These are phyloP conservation scores for Alloascoidea africana DNA, from an alignment of 805 yeast species.

Conservation along the genomic window DNA sequence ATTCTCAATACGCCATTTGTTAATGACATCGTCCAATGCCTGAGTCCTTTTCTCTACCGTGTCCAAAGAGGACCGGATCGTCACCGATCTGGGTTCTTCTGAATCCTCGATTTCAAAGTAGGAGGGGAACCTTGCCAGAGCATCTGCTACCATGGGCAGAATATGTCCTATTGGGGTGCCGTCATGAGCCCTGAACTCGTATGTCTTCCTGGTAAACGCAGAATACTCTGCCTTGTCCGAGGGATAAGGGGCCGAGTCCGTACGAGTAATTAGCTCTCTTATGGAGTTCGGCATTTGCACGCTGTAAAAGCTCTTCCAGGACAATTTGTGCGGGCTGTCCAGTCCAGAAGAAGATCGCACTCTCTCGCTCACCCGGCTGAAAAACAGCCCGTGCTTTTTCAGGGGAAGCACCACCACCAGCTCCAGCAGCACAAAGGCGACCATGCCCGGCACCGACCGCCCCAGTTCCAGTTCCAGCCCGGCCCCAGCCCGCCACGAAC, in stretches of 20 bases:
- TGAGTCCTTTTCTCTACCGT: constrained; percentile 25
- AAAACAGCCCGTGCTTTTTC: too few species aligned
- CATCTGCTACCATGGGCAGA: constrained; percentile 11
- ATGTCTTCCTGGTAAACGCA: constrained; percentile 5
- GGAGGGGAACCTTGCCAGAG: constrained; percentile 7
- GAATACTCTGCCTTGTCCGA: constrained; percentile 2
- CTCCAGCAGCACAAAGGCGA: too few species aligned
- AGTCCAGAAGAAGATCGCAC: too few species aligned
- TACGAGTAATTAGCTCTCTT: constrained; percentile 7
- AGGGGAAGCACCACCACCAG: too few species aligned
- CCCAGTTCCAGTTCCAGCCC: too few species aligned
- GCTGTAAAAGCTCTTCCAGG: too few species aligned
- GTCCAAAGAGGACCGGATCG: constrained; percentile 17
- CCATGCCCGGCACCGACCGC: too few species aligned
- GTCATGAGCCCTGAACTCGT: constrained; percentile 13
- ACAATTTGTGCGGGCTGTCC: too few species aligned
- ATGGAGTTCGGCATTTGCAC: too few species aligned
- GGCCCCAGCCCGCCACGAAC: too few species aligned
- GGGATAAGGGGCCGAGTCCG: constrained; percentile 8
- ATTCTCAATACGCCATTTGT: constrained; percentile 16
- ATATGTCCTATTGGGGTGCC: constrained; percentile 12
- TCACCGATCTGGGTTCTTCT: constrained; percentile 13
- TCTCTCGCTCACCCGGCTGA: too few species aligned
- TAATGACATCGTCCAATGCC: constrained; percentile 17
- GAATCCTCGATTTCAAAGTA: constrained; percentile 13